These are phyloP conservation scores for Aspergillus phoenicis DNA, from an alignment of 2,329 filamentous ascomycete genomes.

Conservation along the genomic window DNA sequence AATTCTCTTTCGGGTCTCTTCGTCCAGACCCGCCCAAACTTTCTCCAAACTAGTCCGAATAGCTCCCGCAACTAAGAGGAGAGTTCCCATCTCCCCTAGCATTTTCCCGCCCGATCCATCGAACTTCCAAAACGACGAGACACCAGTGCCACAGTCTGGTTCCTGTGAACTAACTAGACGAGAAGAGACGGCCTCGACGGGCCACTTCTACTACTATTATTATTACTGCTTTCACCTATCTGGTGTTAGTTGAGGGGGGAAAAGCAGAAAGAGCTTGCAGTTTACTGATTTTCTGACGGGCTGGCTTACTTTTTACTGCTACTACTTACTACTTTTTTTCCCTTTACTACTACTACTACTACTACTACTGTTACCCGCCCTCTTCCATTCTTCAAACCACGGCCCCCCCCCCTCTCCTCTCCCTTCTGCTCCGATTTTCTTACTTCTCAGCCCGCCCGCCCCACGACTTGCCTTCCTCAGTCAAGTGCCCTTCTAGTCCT, in stretches of 20 bases:
- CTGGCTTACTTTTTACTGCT: background rate
- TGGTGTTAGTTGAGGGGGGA: background rate
- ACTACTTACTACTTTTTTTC: background rate
- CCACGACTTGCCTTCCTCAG: background rate
- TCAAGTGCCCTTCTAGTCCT: background rate
- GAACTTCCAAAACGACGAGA: background rate
- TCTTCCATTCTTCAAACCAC: background rate
- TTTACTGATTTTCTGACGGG: too few relatives aligned
- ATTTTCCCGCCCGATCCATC: slow-evolving; percentile 15
- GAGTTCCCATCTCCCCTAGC: slow-evolving; percentile 5
- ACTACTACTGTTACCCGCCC: background rate
- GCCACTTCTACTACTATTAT: background rate
- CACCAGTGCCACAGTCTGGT: background rate
- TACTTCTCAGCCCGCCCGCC: background rate
- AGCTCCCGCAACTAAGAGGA: slow-evolving; percentile 20
- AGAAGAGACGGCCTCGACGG: background rate
- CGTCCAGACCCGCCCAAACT: slow-evolving; percentile 10
- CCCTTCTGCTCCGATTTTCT: background rate
- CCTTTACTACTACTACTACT: background rate
- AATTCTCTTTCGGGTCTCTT: background rate
- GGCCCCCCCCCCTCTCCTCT: background rate
- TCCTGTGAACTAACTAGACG: background rate
- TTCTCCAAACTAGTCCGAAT: slow-evolving; percentile 12
- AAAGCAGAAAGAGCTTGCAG: too few relatives aligned
- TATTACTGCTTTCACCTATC: background rate